Conservation (phyloP, 1,139 yeast species). For the Petasospora fabianii region DNA sequence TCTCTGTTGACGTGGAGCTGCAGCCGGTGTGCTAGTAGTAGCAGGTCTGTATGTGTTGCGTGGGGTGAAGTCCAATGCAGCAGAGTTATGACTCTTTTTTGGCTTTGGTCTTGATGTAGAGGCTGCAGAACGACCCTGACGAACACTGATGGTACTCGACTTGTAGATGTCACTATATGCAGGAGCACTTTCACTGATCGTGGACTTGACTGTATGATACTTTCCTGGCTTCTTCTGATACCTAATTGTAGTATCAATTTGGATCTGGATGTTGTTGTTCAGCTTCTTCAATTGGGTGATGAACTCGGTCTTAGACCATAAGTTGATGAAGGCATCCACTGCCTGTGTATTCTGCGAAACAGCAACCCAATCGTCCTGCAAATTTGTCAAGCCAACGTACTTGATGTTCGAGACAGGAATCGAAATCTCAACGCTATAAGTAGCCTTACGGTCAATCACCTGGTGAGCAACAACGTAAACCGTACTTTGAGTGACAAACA, state of each 20-base stretch:
- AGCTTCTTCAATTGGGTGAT: slow-evolving; percentile 69
- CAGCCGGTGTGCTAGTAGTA: slow-evolving; percentile 20
- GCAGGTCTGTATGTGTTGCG: slow-evolving; percentile 17
- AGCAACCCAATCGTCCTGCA: slow-evolving; percentile 94
- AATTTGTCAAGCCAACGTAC: slow-evolving; percentile 63
- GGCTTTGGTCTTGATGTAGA: slow-evolving; percentile 75
- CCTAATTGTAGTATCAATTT: slow-evolving; percentile 67
- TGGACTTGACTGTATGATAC: slow-evolving; percentile 68
- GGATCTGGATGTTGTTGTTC: slow-evolving; percentile 56
- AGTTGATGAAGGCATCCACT: slow-evolving; percentile 79
- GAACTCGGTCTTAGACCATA: slow-evolving; percentile 86
- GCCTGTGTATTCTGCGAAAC: slow-evolving; percentile 51
- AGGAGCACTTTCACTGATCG: slow-evolving; percentile 57
- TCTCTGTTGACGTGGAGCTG: slow-evolving; percentile 12
- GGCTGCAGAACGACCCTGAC: slow-evolving; percentile 72
- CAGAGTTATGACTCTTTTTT: slow-evolving; percentile 34
- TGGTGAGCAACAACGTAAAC: slow-evolving; percentile 72
- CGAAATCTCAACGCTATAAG: slow-evolving; percentile 60
- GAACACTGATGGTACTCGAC: slow-evolving; percentile 82
- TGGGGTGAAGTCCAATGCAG: slow-evolving; percentile 25
- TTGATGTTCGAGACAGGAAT: slow-evolving; percentile 60
- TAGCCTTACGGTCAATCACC: slow-evolving; percentile 68
- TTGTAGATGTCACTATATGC: slow-evolving; percentile 70
- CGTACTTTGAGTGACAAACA: slow-evolving; percentile 59
- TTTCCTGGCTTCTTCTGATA: slow-evolving; percentile 93